phyloP scores from a whole-genome alignment of 495 filamentous ascomycete genomes.

The Xylaria palmicola region DNA sequence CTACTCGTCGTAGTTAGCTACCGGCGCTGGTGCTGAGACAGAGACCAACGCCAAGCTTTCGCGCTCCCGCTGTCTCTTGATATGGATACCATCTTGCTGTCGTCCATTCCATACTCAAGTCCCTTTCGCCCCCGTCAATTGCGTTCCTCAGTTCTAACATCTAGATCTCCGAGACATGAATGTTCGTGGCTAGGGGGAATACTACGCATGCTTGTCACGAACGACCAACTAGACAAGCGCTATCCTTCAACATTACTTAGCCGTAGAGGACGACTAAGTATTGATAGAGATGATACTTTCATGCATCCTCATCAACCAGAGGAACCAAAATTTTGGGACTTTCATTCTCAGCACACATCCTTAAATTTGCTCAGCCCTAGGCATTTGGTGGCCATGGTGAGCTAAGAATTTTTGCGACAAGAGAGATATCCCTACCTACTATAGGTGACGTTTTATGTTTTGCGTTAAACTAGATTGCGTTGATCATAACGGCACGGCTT shows the following conservation, averaged over 20 bases:
- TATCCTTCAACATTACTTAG: background rate
- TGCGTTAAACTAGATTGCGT: background rate
- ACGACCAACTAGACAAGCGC: background rate
- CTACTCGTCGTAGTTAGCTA: slow-evolving; percentile 24
- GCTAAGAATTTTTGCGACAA: background rate
- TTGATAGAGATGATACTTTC: background rate
- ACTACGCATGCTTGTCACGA: background rate
- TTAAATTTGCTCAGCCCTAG: slow-evolving; percentile 4
- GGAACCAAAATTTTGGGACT: background rate
- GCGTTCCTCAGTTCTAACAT: background rate
- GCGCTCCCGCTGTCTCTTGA: too few species aligned
- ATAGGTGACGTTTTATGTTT: background rate
- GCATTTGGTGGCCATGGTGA: background rate
- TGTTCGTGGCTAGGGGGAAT: background rate
- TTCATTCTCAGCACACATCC: slow-evolving; percentile 3
- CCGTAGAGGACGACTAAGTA: background rate
- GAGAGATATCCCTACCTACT: background rate
- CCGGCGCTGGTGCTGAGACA: slow-evolving; percentile 1
- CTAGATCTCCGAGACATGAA: background rate
- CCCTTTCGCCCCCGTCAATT: background rate
- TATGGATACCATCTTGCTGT: background rate
- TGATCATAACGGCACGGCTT: background rate
- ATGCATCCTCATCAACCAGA: background rate
- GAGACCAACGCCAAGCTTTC: background rate
- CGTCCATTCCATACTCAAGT: background rate